phyloP scores from a whole-genome alignment of 148 eudicot genomes.

The Chenopodium formosanum region DNA sequence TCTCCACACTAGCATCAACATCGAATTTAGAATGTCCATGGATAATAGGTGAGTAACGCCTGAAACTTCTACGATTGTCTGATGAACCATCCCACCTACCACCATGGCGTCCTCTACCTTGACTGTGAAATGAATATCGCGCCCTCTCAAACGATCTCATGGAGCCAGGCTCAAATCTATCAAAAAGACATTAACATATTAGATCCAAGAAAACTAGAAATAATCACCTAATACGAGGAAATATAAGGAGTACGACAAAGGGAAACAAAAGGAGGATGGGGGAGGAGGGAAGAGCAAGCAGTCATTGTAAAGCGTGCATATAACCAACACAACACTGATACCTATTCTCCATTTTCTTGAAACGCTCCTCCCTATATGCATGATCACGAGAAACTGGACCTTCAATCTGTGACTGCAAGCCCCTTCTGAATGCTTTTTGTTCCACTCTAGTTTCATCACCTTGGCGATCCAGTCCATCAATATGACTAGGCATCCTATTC shows the following conservation, averaged over 20 bases:
- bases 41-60: conserved; percentile 34
- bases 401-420: conserved; percentile 31
- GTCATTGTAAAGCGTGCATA: neutral
- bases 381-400: conserved; percentile 28
- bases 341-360: conserved; percentile 36
- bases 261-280: neutral
- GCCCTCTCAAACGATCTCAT: conserved; percentile 33
- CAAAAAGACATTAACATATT: conserved; percentile 17
- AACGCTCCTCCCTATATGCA: conserved; percentile 24
- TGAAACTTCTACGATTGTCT: conserved; percentile 27
- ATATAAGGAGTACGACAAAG: neutral
- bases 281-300: neutral
- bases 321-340: conserved; percentile 11
- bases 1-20: conserved; percentile 25
- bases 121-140: conserved; percentile 28
- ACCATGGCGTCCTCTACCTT: conserved; percentile 30
- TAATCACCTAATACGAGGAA: neutral
- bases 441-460: conserved; percentile 19
- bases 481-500: conserved; percentile 9
- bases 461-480: conserved; percentile 24
- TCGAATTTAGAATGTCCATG: conserved; percentile 16
- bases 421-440: conserved; percentile 30
- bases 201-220: conserved; percentile 12
- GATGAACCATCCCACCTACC: conserved; percentile 30
- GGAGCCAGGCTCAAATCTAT: conserved; percentile 32